Conservation (phyloP, 208 protist genomes). For the Trypanosoma mega region DNA sequence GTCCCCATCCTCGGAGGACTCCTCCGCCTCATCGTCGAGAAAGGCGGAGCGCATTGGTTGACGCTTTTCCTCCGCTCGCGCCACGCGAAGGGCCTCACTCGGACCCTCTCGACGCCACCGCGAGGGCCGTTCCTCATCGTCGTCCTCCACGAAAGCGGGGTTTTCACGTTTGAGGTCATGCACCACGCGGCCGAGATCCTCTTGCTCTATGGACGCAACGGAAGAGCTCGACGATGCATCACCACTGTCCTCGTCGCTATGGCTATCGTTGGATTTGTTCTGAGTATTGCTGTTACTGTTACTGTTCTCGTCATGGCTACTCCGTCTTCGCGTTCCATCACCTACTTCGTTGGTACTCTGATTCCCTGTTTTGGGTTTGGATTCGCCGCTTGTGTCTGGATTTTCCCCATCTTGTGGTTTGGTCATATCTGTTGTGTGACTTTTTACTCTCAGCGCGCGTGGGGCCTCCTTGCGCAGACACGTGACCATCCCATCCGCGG, state of each 20-base stretch:
- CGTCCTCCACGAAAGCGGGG: constrained; percentile 33
- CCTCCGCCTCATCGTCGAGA: constrained; percentile 83
- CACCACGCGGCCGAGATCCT: constrained; percentile 65
- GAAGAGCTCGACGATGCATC: constrained; percentile 1
- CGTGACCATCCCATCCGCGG: constrained; percentile 51
- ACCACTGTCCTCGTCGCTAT: constrained; percentile 1
- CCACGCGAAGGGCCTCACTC: constrained; percentile 31
- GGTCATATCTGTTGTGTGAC: background rate
- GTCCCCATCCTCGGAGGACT: constrained; percentile 32
- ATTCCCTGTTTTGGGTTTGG: background rate
- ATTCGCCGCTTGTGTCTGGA: background rate
- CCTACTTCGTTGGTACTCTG: background rate
- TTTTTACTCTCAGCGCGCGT: background rate
- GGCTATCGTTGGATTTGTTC: background rate
- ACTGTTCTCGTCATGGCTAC: background rate
- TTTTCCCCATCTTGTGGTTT: background rate
- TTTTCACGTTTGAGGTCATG: constrained; percentile 53
- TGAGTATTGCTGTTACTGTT: background rate
- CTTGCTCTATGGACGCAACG: constrained; percentile 11
- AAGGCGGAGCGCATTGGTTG: constrained; percentile 42
- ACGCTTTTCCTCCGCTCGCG: constrained; percentile 28
- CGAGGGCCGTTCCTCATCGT: constrained; percentile 52
- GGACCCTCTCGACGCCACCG: constrained; percentile 58
- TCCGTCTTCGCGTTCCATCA: background rate
- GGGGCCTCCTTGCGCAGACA: constrained; percentile 32